Base-by-base conservation (phyloP, 164 flowering plant genomes). In the Macadamia integrifolia region DNA sequence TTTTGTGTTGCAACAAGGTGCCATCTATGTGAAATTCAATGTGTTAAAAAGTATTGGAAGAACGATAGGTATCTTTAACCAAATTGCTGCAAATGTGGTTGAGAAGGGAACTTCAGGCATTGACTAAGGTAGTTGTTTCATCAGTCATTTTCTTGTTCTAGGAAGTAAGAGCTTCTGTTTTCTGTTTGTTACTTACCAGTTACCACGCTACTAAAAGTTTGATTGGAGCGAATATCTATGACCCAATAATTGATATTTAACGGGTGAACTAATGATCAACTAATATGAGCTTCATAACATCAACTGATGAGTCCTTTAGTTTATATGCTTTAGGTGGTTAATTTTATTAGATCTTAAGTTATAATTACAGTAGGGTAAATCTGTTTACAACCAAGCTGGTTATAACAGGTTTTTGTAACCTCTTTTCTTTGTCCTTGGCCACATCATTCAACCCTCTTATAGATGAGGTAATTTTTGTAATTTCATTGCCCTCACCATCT, bases 21-120 rank as follows among this genome's bases (percentile, higher is more conserved):
- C 48, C 46, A 65, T 87, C 61, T 70, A 64, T 64, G 84, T 86
- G 28, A 72, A 78, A 65, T 77, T 85, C 66, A 58, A 84, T 62
- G 77, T 86, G 49, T 64, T 69, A 23, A 23, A 15, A 79, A 79
- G 67, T 90, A 76, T 74, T 90, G 98, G 94, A 88, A 82, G 74
- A 74, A 60, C 6, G 62, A 55, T 13, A 88, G 82, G 72, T 90
- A 84, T 86, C 86, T 80, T 69, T 90, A 80, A 71, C 79, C 81
- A 46, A 86, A 83, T 86, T 89, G 89, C 83, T 92, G 14, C 81
- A 82, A 14, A 46, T 31, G 64, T 92, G 98, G 96, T 67, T 88
- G 82, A 86, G 67, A 71, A 83, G 96, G 75, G 98, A 92, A 79
- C 64, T 90, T 72, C 96, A 92, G 72, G 90, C 96, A 73, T 74